Evolutionary conservation across 2,329 filamentous ascomycete genomes (phyloP), one percentile per base, ranked within the genome.

Genomic region (Phialemonium atrogriseum): DNA sequence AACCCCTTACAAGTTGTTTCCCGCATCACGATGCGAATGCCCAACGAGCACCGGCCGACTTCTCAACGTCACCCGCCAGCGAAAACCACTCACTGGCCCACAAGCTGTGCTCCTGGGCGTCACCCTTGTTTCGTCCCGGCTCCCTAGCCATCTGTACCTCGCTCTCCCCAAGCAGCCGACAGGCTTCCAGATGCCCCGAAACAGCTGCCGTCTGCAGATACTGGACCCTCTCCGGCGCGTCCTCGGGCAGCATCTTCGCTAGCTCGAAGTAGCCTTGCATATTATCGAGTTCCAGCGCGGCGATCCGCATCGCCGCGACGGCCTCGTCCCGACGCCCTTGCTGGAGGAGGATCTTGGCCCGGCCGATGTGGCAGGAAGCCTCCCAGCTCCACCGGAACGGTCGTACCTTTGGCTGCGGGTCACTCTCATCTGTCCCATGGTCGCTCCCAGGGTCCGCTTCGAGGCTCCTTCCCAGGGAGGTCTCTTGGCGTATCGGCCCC

Each of bases 361-460:
- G 48, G 15, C 34, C 44, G 19, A 52, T 39, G 11, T 53, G 42
- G 40, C 55, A 58, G 20, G 35, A 39, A 9, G 35, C 37, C 34
- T 58, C 55, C 51, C 53, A 59, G 23, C 51, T 47, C 59, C 59
- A 64, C 21, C 37, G 40, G n/a, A 43, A 40, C 15, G 26, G 12
- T 5, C 43, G 33, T 10, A 26, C 17, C 17, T 20, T 9, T 5
- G 26, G 21, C 7, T 33, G 30, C 15, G 12, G 29, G 21, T 24
- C 18, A 11, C 15, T 27, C 11, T n/a, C 33, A 5, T 20, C 27
- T 10, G n/a, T n/a, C n/a, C n/a, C n/a, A n/a, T n/a, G n/a, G n/a
- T n/a, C n/a, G n/a, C n/a, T n/a, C n/a, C n/a, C n/a, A n/a, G n/a
- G n/a, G n/a, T n/a, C n/a, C n/a, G n/a, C n/a, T n/a, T n/a, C n/a